Evolutionary conservation across 2,329 filamentous ascomycete species (phyloP).

Genomic region (Diaporthe sp.): DNA sequence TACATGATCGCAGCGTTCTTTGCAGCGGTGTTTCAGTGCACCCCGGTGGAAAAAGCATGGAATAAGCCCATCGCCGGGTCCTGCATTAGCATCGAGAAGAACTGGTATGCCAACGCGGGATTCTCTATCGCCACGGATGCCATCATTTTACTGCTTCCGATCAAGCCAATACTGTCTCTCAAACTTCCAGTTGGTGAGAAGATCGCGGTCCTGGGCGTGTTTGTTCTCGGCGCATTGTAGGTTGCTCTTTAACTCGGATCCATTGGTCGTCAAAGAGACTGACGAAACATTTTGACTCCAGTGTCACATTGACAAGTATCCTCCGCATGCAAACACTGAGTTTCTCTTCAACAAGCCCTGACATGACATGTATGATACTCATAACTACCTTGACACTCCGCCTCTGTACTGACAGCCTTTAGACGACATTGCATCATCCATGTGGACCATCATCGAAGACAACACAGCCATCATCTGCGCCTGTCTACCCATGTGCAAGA

Average conservation of each 20-base stretch:
- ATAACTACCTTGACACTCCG: neutral
- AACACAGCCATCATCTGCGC: constrained; percentile 30
- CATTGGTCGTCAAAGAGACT: neutral
- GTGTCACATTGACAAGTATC: constrained; percentile 23
- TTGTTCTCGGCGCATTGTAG: constrained; percentile 6
- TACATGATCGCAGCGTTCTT: constrained; percentile 30
- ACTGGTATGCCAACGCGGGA: constrained; percentile 22
- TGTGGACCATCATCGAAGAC: constrained; percentile 31
- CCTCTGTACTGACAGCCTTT: neutral
- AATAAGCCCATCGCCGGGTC: neutral
- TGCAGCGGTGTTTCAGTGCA: constrained; percentile 7
- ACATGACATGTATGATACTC: neutral
- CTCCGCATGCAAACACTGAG: constrained; percentile 21
- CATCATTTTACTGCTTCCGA: constrained; percentile 11
- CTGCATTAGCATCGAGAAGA: constrained; percentile 20
- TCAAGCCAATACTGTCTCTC: constrained; percentile 15
- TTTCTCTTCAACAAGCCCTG: constrained; percentile 15
- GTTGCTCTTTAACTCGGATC: neutral
- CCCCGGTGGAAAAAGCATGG: constrained; percentile 1
- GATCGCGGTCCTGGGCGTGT: constrained; percentile 2
- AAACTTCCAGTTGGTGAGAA: constrained; percentile 15
- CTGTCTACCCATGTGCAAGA: constrained; percentile 4
- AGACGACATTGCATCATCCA: constrained; percentile 23
- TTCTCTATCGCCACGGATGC: constrained; percentile 12
- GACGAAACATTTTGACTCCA: neutral